phyloP scores from a whole-genome alignment of 2,329 filamentous ascomycete species.

The Beauveria brongniartii region DNA sequence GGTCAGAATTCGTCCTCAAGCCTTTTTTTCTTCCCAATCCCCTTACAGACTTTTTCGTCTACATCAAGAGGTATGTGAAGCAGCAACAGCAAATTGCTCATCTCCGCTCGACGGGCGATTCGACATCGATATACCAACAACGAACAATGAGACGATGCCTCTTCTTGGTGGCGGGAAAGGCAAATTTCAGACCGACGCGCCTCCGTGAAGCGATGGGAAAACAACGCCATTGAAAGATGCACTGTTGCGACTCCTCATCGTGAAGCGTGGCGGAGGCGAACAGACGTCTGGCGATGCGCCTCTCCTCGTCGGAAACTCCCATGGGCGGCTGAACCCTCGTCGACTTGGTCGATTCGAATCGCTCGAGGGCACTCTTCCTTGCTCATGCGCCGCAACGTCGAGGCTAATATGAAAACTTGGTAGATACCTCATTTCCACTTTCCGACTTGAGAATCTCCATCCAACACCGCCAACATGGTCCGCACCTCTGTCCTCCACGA shows the following conservation, averaged over 20 bases:
- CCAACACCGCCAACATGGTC: slow-evolving; percentile 80
- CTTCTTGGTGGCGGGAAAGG: slow-evolving; percentile 50
- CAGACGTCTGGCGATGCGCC: slow-evolving; percentile 46
- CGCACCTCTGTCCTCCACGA: slow-evolving; percentile 99
- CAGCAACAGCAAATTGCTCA: slow-evolving; percentile 7
- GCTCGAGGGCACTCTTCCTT: slow-evolving; percentile 61
- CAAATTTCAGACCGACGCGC: slow-evolving; percentile 40
- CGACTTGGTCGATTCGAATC: slow-evolving; percentile 25
- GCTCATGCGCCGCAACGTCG: slow-evolving; percentile 43
- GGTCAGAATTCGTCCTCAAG: background rate
- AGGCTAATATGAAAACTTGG: slow-evolving; percentile 48
- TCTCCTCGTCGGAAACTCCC: slow-evolving; percentile 46
- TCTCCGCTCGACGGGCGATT: slow-evolving; percentile 21
- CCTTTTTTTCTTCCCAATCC: slow-evolving; percentile 10
- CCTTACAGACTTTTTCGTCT: slow-evolving; percentile 11
- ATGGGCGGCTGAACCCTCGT: slow-evolving; percentile 65
- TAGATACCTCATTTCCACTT: slow-evolving; percentile 58
- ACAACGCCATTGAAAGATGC: background rate
- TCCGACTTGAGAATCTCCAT: slow-evolving; percentile 73
- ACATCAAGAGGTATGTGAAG: slow-evolving; percentile 38
- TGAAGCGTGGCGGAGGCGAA: background rate
- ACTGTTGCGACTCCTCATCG: background rate
- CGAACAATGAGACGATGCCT: slow-evolving; percentile 31
- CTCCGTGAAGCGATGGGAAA: background rate
- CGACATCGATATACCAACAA: slow-evolving; percentile 15